Evolutionary conservation across 2,329 filamentous ascomycete genomes (phyloP), one percentile per base, ranked within the genome.

Genomic region (Eurotiales sp.): DNA sequence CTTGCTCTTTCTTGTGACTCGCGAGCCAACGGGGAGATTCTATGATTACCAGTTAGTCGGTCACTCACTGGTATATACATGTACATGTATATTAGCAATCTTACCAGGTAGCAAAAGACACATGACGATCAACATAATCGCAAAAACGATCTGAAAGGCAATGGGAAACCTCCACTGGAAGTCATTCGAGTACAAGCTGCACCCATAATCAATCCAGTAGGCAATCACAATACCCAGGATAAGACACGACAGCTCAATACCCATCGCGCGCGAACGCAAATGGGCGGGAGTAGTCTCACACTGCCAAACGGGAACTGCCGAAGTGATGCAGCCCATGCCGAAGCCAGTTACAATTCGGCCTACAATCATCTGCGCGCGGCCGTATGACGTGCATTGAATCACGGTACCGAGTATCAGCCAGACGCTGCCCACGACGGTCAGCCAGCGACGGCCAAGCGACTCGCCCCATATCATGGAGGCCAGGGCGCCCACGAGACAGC

Each of bases 21-120:
- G 83, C 75, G 8, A 84, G 69, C 77, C 79, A 83, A 48, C 81
- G 73, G 10, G 81, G 80, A 0, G 77, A 81, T 58, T 84, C 51
- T 53, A 22, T 46, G 21, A 5, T 27, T 10, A 12, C 14, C n/a
- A 8, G n/a, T 47, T 17, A 47, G 34, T 7, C 22, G 17, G 32
- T 17, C 3, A 36, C 15, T 5, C 32, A 36, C 17, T 17, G 17
- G 34, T 22, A 30, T 21, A 39, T 14, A 17, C 2, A 22, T 22
- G 14, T 22, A 19, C 0, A 36, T 25, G 4, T 11, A 14, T 19
- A 15, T 17, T 0, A 12, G 14, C 10, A 70, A 21, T 3, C 46
- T 37, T 37, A 56, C 54, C 81, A 10, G 80, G 80, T 1, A 82
- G 67, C 8, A 70, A 70, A 43, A 77, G 67, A 30, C 80, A 72